Conservation (phyloP, 1,139 yeast species). For the Yamadazyma friedrichii region DNA sequence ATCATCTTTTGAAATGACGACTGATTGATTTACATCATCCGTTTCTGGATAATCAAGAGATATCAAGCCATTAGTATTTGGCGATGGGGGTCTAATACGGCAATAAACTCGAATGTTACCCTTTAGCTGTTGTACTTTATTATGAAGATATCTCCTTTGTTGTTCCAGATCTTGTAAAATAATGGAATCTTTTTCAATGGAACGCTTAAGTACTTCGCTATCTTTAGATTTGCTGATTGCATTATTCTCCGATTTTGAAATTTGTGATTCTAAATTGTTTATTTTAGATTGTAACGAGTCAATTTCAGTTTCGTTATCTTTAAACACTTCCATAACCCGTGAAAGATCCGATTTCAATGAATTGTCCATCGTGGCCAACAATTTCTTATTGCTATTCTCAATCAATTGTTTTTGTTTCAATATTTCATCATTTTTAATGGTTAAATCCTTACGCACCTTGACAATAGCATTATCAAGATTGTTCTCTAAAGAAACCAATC, state of each 20-base stretch:
- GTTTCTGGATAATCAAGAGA: conserved; percentile 47
- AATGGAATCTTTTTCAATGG: conserved; percentile 7
- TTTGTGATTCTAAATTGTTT: conserved; percentile 8
- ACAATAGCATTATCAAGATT: conserved; percentile 12
- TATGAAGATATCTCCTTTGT: conserved; percentile 65
- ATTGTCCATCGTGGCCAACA: conserved; percentile 8
- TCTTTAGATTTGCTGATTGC: conserved; percentile 9
- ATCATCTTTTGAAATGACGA: conserved; percentile 30
- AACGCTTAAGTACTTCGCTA: conserved; percentile 7
- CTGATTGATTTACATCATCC: conserved; percentile 51
- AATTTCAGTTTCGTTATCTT: conserved; percentile 23
- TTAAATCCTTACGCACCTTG: conserved; percentile 16
- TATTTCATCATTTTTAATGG: conserved; percentile 11
- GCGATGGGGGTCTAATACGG: conserved; percentile 63
- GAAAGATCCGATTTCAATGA: conserved; percentile 9
- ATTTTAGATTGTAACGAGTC: conserved; percentile 16
- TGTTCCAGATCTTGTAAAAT: conserved; percentile 21
- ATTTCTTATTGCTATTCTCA: conserved; percentile 2
- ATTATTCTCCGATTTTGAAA: conserved; percentile 6
- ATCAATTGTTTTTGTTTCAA: conserved; percentile 6
- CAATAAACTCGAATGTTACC: conserved; percentile 94
- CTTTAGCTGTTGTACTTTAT: conserved; percentile 77
- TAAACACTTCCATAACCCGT: conserved; percentile 13
- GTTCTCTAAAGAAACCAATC: conserved; percentile 18
- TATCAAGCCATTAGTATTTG: conserved; percentile 22